These are phyloP conservation scores for Apophysomyces ossiformis DNA, from an alignment of 371 early-diverging fungal species.

Conservation along the genomic window DNA sequence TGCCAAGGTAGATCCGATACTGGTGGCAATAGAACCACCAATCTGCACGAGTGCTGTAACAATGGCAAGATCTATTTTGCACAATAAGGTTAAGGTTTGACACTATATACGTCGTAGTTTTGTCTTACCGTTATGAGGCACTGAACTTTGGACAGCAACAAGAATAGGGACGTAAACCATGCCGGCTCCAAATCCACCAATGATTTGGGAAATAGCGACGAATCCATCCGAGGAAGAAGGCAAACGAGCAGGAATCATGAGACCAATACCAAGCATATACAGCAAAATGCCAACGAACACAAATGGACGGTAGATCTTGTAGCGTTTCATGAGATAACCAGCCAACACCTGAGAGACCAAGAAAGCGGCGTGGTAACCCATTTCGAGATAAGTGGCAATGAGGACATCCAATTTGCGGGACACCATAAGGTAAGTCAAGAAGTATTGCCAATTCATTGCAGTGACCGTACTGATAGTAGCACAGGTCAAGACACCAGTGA, in stretches of 20 bases:
- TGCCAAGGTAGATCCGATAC: slow-evolving; percentile 49
- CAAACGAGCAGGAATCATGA: slow-evolving; percentile 54
- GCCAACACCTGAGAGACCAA: slow-evolving; percentile 34
- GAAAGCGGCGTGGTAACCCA: slow-evolving; percentile 47
- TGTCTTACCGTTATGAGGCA: slow-evolving; percentile 24
- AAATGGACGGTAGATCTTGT: slow-evolving; percentile 41
- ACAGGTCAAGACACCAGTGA: slow-evolving; percentile 43
- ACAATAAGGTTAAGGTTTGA: no score
- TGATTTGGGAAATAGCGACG: slow-evolving; percentile 46
- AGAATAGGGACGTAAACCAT: slow-evolving; percentile 38
- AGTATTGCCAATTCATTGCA: slow-evolving; percentile 47
- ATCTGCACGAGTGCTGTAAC: slow-evolving; percentile 48
- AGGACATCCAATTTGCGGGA: slow-evolving; percentile 31
- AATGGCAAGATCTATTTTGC: slow-evolving; percentile 37
- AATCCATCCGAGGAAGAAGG: slow-evolving; percentile 43
- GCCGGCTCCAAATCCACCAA: slow-evolving; percentile 53
- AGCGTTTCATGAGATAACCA: slow-evolving; percentile 42
- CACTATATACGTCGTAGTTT: no score
- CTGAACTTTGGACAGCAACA: slow-evolving; percentile 31
- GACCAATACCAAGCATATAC: slow-evolving; percentile 43
- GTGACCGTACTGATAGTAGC: slow-evolving; percentile 42
- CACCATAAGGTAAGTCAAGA: slow-evolving; percentile 44
- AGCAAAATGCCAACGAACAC: slow-evolving; percentile 45
- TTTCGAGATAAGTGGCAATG: slow-evolving; percentile 37
- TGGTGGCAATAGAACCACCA: slow-evolving; percentile 38